Evolutionary conservation across 2,329 filamentous ascomycete genomes (phyloP), one percentile per base, ranked within the genome.

Genomic region (Fusarium guadeloupense): DNA sequence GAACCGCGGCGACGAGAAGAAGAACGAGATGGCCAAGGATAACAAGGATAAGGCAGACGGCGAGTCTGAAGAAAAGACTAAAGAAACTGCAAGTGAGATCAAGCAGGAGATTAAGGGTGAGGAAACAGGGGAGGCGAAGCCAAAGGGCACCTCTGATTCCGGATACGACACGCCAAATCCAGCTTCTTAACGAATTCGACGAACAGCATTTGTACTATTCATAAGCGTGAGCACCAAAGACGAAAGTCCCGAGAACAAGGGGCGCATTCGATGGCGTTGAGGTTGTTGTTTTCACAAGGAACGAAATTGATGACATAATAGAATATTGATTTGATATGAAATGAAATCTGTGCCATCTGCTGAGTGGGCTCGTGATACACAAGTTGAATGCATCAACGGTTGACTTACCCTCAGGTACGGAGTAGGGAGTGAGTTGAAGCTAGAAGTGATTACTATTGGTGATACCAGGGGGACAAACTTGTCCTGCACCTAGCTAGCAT

Each of bases 91-190:
- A 25, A 52, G 57, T 5, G 42, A 56, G 17, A 1, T 30, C 12
- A 44, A 52, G 13, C 35, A 59, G 51, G 53, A 56, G 35, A 43
- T 28, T 8, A 40, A 66, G 56, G 59, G 41, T 9, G 54, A 54
- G 31, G 37, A 45, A 10, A 30, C 20, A 3, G 43, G n/a, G 8
- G 56, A 54, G 25, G 61, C 63, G n/a, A 66, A 63, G 16, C 40
- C 64, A 16, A 75, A 74, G 69, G 67, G 62, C 21, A 66, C 66
- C 9, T 75, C 73, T 14, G 73, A 75, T 55, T 75, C 73, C 23
- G 73, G 73, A 33, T 74, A 75, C 49, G 71, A 74, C 38, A 74
- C 71, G 21, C 68, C 68, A 17, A 69, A 70, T 35, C 37, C 41
- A 10, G 44, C 39, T 41, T 59, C 34, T 37, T 70, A 56, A 66